phyloP scores from a whole-genome alignment of 2,329 filamentous ascomycete genomes.

The Pseudogymnoascus sp. region DNA sequence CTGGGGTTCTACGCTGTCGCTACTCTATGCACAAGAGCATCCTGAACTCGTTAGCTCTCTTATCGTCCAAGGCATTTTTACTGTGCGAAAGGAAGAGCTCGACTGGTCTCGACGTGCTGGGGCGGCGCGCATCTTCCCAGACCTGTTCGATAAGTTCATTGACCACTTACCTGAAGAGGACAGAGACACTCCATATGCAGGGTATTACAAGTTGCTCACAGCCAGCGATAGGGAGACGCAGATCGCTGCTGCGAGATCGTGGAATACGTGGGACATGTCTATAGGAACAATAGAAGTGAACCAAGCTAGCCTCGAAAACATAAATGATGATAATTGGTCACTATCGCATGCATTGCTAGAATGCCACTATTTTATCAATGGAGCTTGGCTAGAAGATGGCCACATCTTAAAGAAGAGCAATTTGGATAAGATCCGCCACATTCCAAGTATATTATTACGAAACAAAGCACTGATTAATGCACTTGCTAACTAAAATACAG shows the following conservation, averaged over 20 bases:
- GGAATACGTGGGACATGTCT: slow-evolving; percentile 32
- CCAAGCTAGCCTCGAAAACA: slow-evolving; percentile 17
- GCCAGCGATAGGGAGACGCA: slow-evolving; percentile 22
- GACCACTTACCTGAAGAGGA: slow-evolving; percentile 30
- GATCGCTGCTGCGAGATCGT: slow-evolving; percentile 29
- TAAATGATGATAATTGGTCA: slow-evolving; percentile 28
- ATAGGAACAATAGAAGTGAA: slow-evolving; percentile 27
- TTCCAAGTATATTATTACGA: slow-evolving; percentile 26
- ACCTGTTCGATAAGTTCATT: slow-evolving; percentile 23
- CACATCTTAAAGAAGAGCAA: slow-evolving; percentile 30
- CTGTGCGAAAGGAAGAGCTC: slow-evolving; percentile 28
- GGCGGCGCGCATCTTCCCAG: slow-evolving; percentile 29
- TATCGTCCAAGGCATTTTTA: slow-evolving; percentile 38
- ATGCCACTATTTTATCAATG: slow-evolving; percentile 37
- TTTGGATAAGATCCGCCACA: slow-evolving; percentile 30
- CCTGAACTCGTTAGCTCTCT: slow-evolving; percentile 33
- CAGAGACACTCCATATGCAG: slow-evolving; percentile 29
- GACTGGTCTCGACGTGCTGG: slow-evolving; percentile 26
- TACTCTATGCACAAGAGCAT: slow-evolving; percentile 38
- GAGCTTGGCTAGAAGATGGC: slow-evolving; percentile 35
- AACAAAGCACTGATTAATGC: background rate
- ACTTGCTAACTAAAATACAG: slow-evolving; percentile 15
- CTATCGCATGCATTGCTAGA: slow-evolving; percentile 36
- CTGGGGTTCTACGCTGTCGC: slow-evolving; percentile 39
- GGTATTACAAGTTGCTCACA: slow-evolving; percentile 36